Base-by-base conservation (phyloP, 768 basidiomycete species). In the Boletus insuetus region DNA sequence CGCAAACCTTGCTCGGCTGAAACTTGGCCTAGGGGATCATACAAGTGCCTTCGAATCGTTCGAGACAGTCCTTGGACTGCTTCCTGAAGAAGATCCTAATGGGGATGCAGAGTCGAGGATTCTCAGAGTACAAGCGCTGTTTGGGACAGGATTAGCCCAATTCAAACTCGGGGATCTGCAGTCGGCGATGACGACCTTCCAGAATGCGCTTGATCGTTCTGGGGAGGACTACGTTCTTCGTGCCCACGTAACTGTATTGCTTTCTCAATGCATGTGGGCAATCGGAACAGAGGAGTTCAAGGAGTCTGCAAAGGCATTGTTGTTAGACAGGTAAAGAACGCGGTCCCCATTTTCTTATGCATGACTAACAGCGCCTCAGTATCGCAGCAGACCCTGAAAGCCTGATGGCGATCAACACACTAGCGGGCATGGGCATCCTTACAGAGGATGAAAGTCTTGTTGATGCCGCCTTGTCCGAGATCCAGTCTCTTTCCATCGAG, bases 341-440 rank as follows among this genome's bases (percentile, higher is more conserved):
- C 12, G 38, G 24, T 53, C 32, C 2, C 40, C 10, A 5, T 38
- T 19, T 51, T 22, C n/a, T 47, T 41, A 49, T 44, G 49, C 46
- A 40, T 34, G 10, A 29, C 64, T 70, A 42, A 69, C 59, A 19
- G 10, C 13, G 45, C 26, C 50, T 19, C 60, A 96, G 94, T 63
- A 87, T 97, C 59, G 78, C 86, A 0, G 70, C 78, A 24, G 90
- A 96, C 66, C 80, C 87, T 0, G 87, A 87, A 57, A 91, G 94
- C 64, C 67, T 94, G 47, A 77, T 81, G 51, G 92, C 91, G 1
- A 89, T 96, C 68, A 90, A 87, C 44, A 81, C 86, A 0, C 80
- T 98, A 1, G 89, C 90, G 1, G 89, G 89, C n/a, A 93, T 97
- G 83, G 94, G 91, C 12, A 84, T 94, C 52, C 72, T 94, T 50